These are phyloP conservation scores for Hygrophila difformis DNA, from an alignment of 257 asterid species.

Conservation along the genomic window DNA sequence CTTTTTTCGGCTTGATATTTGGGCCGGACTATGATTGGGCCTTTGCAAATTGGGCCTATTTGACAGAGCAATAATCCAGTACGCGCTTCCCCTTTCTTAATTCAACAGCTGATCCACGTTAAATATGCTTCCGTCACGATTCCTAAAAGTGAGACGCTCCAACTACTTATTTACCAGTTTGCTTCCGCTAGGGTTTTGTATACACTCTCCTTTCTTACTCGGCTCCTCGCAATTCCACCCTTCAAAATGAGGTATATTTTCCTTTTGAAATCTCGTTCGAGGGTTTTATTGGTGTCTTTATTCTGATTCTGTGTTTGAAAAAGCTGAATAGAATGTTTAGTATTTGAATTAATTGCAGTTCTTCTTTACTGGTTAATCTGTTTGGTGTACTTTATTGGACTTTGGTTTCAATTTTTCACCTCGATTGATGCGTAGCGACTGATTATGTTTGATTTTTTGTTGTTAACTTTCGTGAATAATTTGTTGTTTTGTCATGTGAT, in stretches of 20 bases:
- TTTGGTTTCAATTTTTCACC: too few relatives aligned
- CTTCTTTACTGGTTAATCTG: too few relatives aligned
- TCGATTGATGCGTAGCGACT: too few relatives aligned
- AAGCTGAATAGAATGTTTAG: too few relatives aligned
- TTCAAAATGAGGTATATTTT: conserved; percentile 47
- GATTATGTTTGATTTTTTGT: too few relatives aligned
- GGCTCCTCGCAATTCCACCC: background rate
- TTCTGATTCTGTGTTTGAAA: background rate
- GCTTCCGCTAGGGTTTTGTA: conserved; percentile 46
- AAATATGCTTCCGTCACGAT: conserved; percentile 14
- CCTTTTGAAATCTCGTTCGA: background rate
- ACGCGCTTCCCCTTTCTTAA: background rate
- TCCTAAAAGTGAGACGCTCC: conserved; percentile 14
- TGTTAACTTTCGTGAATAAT: too few relatives aligned
- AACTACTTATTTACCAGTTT: conserved; percentile 1
- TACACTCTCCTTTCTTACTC: background rate
- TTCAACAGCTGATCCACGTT: background rate
- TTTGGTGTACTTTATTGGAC: too few relatives aligned
- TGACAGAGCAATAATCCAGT: background rate
- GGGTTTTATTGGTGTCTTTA: background rate
- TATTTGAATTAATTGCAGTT: too few relatives aligned
- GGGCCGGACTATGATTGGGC: too few relatives aligned
- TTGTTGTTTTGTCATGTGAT: too few relatives aligned
- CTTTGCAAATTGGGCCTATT: background rate
- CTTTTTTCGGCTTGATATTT: too few relatives aligned